These are phyloP conservation scores for Kwoniella dendrophila DNA, from an alignment of 768 basidiomycete species.

Conservation along the genomic window DNA sequence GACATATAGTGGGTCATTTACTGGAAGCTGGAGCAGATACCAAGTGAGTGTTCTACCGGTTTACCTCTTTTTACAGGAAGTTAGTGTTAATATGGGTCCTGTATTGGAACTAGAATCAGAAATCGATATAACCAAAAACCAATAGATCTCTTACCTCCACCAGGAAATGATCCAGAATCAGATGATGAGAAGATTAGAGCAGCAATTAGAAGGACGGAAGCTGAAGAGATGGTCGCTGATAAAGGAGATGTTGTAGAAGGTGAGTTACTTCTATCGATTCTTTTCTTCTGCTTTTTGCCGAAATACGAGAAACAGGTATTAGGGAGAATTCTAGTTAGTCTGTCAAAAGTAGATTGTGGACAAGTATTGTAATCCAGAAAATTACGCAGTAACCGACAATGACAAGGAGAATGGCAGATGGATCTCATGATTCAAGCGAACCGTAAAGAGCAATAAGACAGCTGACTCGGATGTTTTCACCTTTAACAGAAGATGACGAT, in stretches of 20 bases:
- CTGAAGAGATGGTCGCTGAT: slow-evolving; percentile 60
- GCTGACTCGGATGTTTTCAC: neutral
- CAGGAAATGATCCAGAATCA: slow-evolving; percentile 33
- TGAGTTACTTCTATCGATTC: slow-evolving; percentile 40
- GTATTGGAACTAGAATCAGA: slow-evolving; percentile 62
- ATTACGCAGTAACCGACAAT: too few relatives aligned
- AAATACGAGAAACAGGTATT: neutral
- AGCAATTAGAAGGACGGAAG: slow-evolving; percentile 64
- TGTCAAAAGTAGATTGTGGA: too few relatives aligned
- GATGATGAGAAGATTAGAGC: slow-evolving; percentile 62
- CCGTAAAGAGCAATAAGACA: neutral
- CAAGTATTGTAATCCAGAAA: too few relatives aligned
- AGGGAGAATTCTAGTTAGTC: neutral
- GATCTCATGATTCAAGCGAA: neutral
- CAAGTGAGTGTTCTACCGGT: slow-evolving; percentile 59
- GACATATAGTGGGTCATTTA: slow-evolving; percentile 54
- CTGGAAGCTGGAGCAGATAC: slow-evolving; percentile 79
- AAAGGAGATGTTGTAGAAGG: slow-evolving; percentile 69
- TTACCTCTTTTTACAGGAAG: neutral
- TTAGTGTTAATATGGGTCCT: neutral
- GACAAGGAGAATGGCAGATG: too few relatives aligned
- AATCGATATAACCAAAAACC: slow-evolving; percentile 69
- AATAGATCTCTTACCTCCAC: slow-evolving; percentile 62
- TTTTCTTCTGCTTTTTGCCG: neutral
- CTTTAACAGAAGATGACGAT: slow-evolving; percentile 37